Conservation (phyloP, 202 grass and related monocot genomes). For the Carex sylvatica region DNA sequence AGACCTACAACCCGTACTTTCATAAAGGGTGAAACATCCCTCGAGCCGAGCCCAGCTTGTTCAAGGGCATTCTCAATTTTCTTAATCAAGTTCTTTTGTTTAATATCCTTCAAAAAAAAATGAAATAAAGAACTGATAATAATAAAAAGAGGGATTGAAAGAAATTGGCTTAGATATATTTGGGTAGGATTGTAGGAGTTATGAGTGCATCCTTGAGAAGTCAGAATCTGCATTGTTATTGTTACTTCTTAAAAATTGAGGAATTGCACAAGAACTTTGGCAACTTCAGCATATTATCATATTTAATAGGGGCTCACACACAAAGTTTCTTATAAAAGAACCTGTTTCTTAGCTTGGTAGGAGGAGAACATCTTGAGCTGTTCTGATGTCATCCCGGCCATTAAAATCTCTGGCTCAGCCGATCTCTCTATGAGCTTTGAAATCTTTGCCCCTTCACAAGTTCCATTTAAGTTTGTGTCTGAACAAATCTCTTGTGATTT, state of each 20-base stretch:
- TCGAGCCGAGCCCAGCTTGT: constrained; percentile 60
- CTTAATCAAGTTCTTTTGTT: constrained; percentile 56
- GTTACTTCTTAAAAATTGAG: constrained; percentile 13
- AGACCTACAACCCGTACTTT: constrained; percentile 80
- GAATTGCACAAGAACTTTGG: background rate
- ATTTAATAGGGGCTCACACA: background rate
- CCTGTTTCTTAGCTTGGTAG: constrained; percentile 76
- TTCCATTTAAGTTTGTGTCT: constrained; percentile 43
- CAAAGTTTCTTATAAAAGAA: constrained; percentile 21
- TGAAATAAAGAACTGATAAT: background rate
- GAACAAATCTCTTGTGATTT: constrained; percentile 66
- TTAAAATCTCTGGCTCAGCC: constrained; percentile 86
- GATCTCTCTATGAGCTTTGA: constrained; percentile 64
- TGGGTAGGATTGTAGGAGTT: background rate
- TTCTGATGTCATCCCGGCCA: constrained; percentile 76
- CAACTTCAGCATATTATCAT: constrained; percentile 6
- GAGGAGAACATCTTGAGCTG: constrained; percentile 58
- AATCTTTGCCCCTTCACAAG: constrained; percentile 71
- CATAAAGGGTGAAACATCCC: constrained; percentile 81
- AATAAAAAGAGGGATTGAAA: constrained; percentile 2
- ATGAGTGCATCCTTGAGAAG: background rate
- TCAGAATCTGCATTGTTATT: background rate
- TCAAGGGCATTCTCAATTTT: constrained; percentile 74
- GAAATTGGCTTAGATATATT: background rate
- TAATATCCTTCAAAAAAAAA: constrained; percentile 49